phyloP scores from a whole-genome alignment of 495 filamentous ascomycete genomes.

The Talaromyces thailandensis region DNA sequence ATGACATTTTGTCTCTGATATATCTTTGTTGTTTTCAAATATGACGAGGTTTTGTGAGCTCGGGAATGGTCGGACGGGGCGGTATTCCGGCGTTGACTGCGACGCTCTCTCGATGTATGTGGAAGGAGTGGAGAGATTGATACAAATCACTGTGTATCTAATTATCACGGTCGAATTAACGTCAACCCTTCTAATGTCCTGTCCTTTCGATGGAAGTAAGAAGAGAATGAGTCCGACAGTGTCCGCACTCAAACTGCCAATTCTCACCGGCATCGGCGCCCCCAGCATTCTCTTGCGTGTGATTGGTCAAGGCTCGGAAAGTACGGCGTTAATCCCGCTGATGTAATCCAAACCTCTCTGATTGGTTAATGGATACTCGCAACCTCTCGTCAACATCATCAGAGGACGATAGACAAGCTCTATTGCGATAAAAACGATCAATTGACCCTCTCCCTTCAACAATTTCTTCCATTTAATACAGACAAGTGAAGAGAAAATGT shows the following conservation, averaged over 20 bases:
- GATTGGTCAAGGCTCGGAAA: background rate
- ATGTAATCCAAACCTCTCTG: background rate
- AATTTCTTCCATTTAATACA: background rate
- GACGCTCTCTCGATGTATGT: background rate
- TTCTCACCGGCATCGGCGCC: constrained; percentile 2
- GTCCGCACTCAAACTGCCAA: background rate
- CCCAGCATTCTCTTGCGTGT: background rate
- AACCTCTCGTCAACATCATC: background rate
- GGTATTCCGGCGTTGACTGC: constrained; percentile 8
- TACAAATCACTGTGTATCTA: background rate
- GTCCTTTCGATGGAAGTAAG: background rate
- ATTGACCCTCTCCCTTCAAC: background rate
- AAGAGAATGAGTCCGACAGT: background rate
- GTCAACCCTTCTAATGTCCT: background rate
- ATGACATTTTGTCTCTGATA: constrained; percentile 22
- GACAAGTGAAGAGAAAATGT: constrained; percentile 45
- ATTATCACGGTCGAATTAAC: background rate
- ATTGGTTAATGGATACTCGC: background rate
- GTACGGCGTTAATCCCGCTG: background rate
- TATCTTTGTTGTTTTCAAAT: background rate
- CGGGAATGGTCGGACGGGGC: background rate
- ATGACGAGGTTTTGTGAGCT: background rate
- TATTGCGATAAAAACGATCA: background rate
- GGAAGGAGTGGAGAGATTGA: background rate
- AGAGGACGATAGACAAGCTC: background rate